Evolutionary conservation across 305 asterid genomes (phyloP).

Genomic region (Galium porrigens): DNA sequence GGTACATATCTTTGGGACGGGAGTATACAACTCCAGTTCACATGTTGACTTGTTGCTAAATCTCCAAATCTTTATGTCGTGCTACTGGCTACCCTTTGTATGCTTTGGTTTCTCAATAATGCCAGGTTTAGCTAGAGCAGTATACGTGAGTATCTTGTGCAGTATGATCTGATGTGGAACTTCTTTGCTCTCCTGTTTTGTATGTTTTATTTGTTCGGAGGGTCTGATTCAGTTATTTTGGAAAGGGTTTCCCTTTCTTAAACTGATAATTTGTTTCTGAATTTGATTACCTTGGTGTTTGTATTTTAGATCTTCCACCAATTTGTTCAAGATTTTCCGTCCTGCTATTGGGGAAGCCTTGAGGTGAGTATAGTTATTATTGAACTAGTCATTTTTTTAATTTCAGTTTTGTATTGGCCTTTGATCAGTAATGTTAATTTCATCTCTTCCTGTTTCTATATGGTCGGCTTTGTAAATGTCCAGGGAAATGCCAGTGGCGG

Average conservation of each 20-base stretch:
- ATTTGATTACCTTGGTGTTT: slow-evolving; percentile 16
- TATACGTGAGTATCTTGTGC: neutral
- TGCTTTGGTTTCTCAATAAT: neutral
- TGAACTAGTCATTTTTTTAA: slow-evolving; percentile 6
- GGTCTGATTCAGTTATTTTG: neutral
- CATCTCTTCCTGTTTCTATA: slow-evolving; percentile 4
- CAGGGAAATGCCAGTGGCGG: slow-evolving; percentile 88
- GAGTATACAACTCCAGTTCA: too few relatives aligned
- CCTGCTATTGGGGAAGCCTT: slow-evolving; percentile 83
- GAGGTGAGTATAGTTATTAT: slow-evolving; percentile 31
- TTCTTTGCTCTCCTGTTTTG: neutral
- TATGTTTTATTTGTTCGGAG: neutral
- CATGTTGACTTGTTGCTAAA: too few relatives aligned
- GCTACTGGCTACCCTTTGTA: neutral
- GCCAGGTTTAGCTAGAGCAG: neutral
- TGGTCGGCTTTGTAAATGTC: slow-evolving; percentile 21
- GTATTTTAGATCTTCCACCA: slow-evolving; percentile 54
- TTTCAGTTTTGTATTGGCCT: neutral
- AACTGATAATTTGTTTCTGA: neutral
- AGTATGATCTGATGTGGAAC: neutral
- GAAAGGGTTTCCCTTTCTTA: neutral
- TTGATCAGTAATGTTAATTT: slow-evolving; percentile 16
- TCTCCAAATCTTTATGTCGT: neutral
- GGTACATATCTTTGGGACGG: too few relatives aligned
- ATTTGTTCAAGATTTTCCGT: slow-evolving; percentile 63